These are phyloP conservation scores for Mortierella antarctica DNA, from an alignment of 192 early-diverging fungal species.

Conservation along the genomic window DNA sequence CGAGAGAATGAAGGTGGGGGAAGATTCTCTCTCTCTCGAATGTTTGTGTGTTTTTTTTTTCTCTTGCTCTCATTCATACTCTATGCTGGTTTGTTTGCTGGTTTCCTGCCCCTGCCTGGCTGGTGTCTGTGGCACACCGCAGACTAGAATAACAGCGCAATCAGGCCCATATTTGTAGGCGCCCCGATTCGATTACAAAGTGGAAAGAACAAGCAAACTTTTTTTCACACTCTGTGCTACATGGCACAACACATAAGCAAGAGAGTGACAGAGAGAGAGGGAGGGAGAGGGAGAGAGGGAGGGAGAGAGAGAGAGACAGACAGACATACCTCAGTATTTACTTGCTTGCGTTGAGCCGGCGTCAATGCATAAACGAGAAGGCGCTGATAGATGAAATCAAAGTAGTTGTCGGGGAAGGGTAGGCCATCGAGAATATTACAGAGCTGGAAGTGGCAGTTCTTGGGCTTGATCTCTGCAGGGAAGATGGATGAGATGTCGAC, in stretches of 20 bases:
- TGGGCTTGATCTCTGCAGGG: conserved; percentile 50
- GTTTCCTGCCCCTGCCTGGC: no score
- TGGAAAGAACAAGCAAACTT: neutral
- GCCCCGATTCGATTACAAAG: neutral
- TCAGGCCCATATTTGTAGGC: no score
- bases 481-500: conserved; percentile 53
- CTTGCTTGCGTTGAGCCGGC: conserved; percentile 32
- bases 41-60: neutral
- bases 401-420: conserved; percentile 53
- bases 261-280: neutral
- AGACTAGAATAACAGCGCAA: no score
- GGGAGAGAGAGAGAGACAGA: neutral
- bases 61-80: neutral
- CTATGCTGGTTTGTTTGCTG: neutral
- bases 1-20: neutral
- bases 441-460: conserved; percentile 53
- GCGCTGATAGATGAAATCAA: conserved; percentile 55
- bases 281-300: neutral
- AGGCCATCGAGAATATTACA: conserved; percentile 50
- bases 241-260: neutral
- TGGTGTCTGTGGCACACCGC: no score
- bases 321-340: conserved; percentile 31
- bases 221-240: neutral
- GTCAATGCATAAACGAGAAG: conserved; percentile 34
- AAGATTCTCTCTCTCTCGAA: neutral